phyloP scores from a whole-genome alignment of 1,284 basidiomycete species.

The Cryptococcus sp. region DNA sequence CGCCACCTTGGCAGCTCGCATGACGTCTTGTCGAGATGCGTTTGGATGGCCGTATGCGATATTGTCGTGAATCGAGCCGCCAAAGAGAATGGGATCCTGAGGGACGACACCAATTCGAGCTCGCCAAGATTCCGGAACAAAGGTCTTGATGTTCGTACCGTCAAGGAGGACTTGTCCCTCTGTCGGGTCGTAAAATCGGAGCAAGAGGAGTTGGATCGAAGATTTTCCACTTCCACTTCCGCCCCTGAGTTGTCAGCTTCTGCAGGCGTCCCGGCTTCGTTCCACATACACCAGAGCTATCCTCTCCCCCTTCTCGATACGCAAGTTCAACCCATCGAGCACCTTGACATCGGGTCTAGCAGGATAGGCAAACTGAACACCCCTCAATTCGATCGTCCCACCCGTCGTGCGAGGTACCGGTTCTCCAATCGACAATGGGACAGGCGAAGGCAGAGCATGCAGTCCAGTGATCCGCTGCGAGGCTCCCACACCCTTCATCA shows the following conservation, averaged over 20 bases:
- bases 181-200: slow-evolving; percentile 83
- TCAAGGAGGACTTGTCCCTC: slow-evolving; percentile 70
- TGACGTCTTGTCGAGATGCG: slow-evolving; percentile 35
- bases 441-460: slow-evolving; percentile 36
- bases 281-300: slow-evolving; percentile 44
- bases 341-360: slow-evolving; percentile 79
- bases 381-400: slow-evolving; percentile 70
- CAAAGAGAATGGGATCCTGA: slow-evolving; percentile 68
- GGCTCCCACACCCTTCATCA: slow-evolving; percentile 46
- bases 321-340: slow-evolving; percentile 58
- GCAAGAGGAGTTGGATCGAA: slow-evolving; percentile 67
- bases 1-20: slow-evolving; percentile 35
- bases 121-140: slow-evolving; percentile 69
- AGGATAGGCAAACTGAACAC: slow-evolving; percentile 85
- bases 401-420: slow-evolving; percentile 28
- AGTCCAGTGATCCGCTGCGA: slow-evolving; percentile 43
- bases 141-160: slow-evolving; percentile 67
- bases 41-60: slow-evolving; percentile 54
- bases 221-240: slow-evolving; percentile 48
- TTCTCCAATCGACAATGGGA: slow-evolving; percentile 36
- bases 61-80: slow-evolving; percentile 69
- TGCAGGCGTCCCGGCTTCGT: not conserved
- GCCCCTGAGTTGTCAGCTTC: slow-evolving; percentile 24
- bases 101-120: slow-evolving; percentile 64
- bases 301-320: slow-evolving; percentile 49